phyloP scores from a whole-genome alignment of 2,329 filamentous ascomycete genomes.

The Monilinia aucupariae region DNA sequence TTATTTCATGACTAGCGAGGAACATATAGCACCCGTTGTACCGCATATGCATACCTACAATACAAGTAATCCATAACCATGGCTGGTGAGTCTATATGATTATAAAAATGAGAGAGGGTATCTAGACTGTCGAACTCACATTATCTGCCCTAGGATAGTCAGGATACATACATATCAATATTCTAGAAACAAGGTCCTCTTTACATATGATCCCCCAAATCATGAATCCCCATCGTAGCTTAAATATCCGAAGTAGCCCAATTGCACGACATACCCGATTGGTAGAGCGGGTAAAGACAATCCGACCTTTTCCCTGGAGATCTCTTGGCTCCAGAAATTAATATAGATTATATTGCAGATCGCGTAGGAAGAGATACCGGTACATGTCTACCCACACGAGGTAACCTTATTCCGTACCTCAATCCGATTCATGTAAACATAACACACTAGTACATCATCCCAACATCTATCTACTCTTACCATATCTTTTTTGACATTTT shows the following conservation, averaged over 20 bases:
- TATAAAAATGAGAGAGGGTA: background rate
- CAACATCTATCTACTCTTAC: too few species aligned
- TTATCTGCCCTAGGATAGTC: background rate
- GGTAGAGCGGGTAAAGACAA: background rate
- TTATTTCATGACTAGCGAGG: background rate
- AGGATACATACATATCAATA: background rate
- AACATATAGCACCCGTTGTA: background rate
- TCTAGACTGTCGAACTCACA: background rate
- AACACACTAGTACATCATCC: too few species aligned
- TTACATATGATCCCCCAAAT: background rate
- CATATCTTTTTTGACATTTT: too few species aligned
- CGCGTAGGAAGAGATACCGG: too few species aligned
- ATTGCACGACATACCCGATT: background rate
- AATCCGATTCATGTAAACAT: too few species aligned
- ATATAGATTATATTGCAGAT: too few species aligned
- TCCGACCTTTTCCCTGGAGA: background rate
- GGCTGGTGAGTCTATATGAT: background rate
- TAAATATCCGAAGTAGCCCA: background rate
- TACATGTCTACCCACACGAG: too few species aligned
- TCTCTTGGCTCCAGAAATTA: background rate
- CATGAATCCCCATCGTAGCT: background rate
- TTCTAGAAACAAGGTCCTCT: background rate
- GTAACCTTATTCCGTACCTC: too few species aligned
- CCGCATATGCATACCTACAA: background rate
- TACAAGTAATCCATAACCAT: slow-evolving; percentile 6